Percentiles rank a stretch among this genome's conserved stretches.
phyloP scores from a whole-genome alignment of 768 basidiomycete species.

The Daedaleopsis nitida region DNA sequence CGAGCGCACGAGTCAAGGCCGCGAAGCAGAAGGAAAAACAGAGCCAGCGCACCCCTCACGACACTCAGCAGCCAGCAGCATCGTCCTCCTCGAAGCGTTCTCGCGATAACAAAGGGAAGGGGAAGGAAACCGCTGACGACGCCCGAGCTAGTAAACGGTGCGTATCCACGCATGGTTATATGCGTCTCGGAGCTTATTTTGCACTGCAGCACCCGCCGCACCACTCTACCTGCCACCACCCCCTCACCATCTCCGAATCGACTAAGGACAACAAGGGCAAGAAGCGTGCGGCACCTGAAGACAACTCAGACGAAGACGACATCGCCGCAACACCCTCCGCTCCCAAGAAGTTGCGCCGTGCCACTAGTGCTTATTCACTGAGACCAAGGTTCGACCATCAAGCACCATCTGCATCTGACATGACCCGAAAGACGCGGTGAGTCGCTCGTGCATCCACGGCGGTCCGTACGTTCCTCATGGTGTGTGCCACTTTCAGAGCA shows the following conservation, averaged over 20 bases:
- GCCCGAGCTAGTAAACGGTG: constrained; percentile 64
- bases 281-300: constrained; percentile 84
- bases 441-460: constrained; percentile 9
- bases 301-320: constrained; percentile 66
- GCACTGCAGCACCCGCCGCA: constrained; percentile 58
- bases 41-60: constrained; percentile 51
- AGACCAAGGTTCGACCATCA: constrained; percentile 56
- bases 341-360: constrained; percentile 61
- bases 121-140: constrained; percentile 60
- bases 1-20: constrained; percentile 70
- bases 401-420: constrained; percentile 47
- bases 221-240: constrained; percentile 45
- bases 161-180: constrained; percentile 33
- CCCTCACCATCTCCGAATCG: constrained; percentile 75
- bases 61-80: constrained; percentile 35
- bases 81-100: constrained; percentile 54
- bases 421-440: constrained; percentile 81
- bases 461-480: constrained; percentile 9
- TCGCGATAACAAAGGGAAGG: constrained; percentile 68
- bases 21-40: constrained; percentile 70
- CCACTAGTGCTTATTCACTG: constrained; percentile 58
- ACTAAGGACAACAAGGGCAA: constrained; percentile 82
- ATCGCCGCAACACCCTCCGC: constrained; percentile 43
- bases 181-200: constrained; percentile 3
- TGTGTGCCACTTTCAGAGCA: constrained; percentile 38